Evolutionary conservation across 192 early-diverging fungal species (phyloP).

Genomic region (Rhizophagus prolifer): DNA sequence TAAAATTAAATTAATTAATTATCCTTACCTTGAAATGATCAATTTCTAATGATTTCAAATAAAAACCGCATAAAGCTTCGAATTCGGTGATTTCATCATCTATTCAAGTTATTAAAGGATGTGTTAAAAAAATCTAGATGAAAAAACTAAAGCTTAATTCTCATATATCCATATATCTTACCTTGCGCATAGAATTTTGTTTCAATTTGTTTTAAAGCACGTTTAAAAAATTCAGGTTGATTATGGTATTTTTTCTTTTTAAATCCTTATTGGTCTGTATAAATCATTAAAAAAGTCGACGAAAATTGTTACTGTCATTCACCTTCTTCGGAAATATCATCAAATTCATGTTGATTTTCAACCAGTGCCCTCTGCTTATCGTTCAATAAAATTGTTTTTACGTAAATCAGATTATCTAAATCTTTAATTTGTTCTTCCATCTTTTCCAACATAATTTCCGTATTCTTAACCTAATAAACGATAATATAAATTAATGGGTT

Average conservation of each 20-base stretch:
- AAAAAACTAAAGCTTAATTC: neutral
- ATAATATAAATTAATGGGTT: neutral
- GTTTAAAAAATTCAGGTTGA: conserved; percentile 10
- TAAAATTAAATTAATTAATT: neutral
- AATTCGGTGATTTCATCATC: conserved; percentile 3
- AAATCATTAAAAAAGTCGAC: neutral
- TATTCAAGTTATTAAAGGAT: neutral
- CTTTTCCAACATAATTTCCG: neutral
- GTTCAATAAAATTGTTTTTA: neutral
- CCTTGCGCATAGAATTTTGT: neutral
- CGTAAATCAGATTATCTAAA: neutral
- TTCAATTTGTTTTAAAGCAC: neutral
- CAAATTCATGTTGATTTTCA: neutral
- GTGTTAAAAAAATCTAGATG: neutral
- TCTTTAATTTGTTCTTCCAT: conserved; percentile 6
- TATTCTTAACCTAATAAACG: no score
- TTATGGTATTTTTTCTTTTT: neutral
- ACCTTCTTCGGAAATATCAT: neutral
- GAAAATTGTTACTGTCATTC: neutral
- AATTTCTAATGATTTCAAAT: neutral
- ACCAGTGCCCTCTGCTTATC: neutral
- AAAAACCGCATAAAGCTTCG: conserved; percentile 4
- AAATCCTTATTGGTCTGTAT: neutral
- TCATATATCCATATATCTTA: neutral
- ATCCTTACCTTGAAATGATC: neutral